These are phyloP conservation scores for Phytopythium vexans DNA, from an alignment of 352 stramenopile species.

Conservation along the genomic window DNA sequence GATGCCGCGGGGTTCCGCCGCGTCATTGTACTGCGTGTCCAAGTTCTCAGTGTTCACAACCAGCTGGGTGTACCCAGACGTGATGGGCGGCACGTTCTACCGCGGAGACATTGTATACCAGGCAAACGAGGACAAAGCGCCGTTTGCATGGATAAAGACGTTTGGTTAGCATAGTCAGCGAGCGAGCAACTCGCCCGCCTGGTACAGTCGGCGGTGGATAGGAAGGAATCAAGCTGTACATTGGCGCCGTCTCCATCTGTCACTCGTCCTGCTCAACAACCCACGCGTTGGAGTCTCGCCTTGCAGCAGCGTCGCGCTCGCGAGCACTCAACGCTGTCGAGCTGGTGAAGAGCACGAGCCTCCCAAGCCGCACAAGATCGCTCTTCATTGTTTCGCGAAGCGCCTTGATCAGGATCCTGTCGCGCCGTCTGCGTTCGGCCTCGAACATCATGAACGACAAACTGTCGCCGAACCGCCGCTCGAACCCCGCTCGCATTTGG, in stretches of 20 bases:
- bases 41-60: constrained; percentile 44
- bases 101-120: constrained; percentile 30
- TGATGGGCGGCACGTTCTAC: constrained; percentile 38
- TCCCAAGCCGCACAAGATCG: constrained; percentile 32
- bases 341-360: constrained; percentile 28
- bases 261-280: not conserved
- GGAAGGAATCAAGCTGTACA: too few species aligned
- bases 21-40: constrained; percentile 20
- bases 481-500: constrained; percentile 17
- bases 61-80: constrained; percentile 32
- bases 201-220: too few species aligned
- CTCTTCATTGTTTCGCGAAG: constrained; percentile 18
- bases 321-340: not conserved
- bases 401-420: constrained; percentile 6
- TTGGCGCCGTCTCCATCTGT: too few species aligned
- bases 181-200: too few species aligned
- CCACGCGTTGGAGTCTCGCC: not conserved
- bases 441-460: constrained; percentile 34
- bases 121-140: constrained; percentile 10
- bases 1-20: constrained; percentile 7
- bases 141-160: constrained; percentile 23
- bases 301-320: not conserved
- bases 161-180: constrained; percentile 1
- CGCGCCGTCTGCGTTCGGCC: constrained; percentile 20
- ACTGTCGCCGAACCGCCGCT: constrained; percentile 11